Evolutionary conservation across 2,329 filamentous ascomycete species (phyloP).

Genomic region (Cadophora sp.): DNA sequence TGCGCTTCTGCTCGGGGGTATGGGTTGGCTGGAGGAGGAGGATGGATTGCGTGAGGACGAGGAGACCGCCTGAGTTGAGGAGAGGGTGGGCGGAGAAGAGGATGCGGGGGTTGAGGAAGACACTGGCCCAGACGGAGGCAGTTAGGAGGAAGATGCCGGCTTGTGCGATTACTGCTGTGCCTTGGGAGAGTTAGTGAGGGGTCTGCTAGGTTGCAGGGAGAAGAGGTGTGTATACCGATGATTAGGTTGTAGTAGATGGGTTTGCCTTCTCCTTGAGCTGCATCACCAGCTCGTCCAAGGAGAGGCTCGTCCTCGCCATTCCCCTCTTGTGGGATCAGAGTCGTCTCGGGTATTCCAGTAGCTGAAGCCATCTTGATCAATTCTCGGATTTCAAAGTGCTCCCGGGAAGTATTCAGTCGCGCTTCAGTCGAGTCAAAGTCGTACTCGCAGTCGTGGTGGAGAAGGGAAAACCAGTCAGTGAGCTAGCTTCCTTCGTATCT

Average conservation of each 20-base stretch:
- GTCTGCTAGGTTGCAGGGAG: background rate
- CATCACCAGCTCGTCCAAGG: slow-evolving; percentile 75
- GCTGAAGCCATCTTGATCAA: slow-evolving; percentile 66
- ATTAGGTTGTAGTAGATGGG: slow-evolving; percentile 74
- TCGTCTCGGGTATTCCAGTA: slow-evolving; percentile 67
- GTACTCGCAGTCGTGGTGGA: background rate
- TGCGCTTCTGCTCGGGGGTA: slow-evolving; percentile 74
- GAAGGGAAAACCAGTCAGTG: background rate
- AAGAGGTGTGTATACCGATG: slow-evolving; percentile 62
- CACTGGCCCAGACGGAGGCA: slow-evolving; percentile 77
- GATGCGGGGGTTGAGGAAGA: slow-evolving; percentile 73
- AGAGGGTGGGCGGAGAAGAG: slow-evolving; percentile 92
- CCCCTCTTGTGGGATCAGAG: slow-evolving; percentile 46
- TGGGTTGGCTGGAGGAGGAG: slow-evolving; percentile 89
- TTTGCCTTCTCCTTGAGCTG: slow-evolving; percentile 69
- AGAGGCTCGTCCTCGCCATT: slow-evolving; percentile 70
- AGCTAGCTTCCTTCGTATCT: too few species aligned
- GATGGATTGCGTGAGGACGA: slow-evolving; percentile 80
- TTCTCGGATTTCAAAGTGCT: background rate
- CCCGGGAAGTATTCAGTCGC: background rate
- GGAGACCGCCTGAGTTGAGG: slow-evolving; percentile 68
- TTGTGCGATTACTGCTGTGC: slow-evolving; percentile 83
- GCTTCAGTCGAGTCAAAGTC: background rate
- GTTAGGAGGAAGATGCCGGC: slow-evolving; percentile 77
- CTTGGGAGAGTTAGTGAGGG: slow-evolving; percentile 53